Evolutionary conservation across 345 rosid genomes (phyloP).

Genomic region (Reutealis trisperma): DNA sequence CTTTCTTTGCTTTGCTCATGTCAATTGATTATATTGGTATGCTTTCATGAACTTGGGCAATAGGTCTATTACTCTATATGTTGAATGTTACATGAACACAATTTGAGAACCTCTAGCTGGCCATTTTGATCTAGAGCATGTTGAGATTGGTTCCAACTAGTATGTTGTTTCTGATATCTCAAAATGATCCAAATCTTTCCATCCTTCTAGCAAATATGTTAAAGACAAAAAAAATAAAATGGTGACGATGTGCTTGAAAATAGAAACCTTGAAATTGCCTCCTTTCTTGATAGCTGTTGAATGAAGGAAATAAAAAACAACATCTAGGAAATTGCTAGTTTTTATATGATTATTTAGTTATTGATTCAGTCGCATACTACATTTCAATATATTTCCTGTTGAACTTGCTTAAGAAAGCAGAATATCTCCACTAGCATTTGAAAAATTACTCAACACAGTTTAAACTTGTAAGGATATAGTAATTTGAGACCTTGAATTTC

Average conservation of each 20-base stretch:
- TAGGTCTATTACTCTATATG: conserved; percentile 58
- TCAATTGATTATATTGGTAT: conserved; percentile 65
- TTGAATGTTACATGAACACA: conserved; percentile 57
- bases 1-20: conserved; percentile 78
- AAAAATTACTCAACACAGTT: neutral
- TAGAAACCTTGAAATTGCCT: conserved; percentile 53
- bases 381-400: neutral
- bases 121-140: conserved; percentile 59
- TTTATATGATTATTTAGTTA: neutral
- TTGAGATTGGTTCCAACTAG: conserved; percentile 56
- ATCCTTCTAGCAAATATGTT: conserved; percentile 59
- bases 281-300: conserved; percentile 30
- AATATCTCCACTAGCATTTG: neutral
- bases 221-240: conserved; percentile 35
- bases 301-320: neutral
- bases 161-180: conserved; percentile 60
- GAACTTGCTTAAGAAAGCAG: neutral
- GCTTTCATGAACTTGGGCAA: conserved; percentile 59
- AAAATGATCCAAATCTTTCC: conserved; percentile 47
- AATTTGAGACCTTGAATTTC: neutral
- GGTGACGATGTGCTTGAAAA: conserved; percentile 31
- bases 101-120: conserved; percentile 71
- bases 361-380: no score
- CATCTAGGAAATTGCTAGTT: neutral
- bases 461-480: neutral